Conservation (phyloP, 768 basidiomycete species). For the Tephrocybe rancida region DNA sequence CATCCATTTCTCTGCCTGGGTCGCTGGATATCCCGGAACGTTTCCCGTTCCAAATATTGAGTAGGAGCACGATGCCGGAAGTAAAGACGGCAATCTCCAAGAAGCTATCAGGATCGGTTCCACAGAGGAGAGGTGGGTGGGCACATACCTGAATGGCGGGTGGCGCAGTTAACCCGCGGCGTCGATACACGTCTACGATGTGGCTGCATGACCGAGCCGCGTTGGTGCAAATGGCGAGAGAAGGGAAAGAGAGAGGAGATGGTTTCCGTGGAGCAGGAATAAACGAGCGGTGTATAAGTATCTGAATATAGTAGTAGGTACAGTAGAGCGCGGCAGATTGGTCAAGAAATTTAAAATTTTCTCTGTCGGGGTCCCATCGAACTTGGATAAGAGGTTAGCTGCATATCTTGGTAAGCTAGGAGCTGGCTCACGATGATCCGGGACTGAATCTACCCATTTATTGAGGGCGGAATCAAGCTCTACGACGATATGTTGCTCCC, state of each 20-base stretch:
- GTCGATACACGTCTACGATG: constrained; percentile 63
- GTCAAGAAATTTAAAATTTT: constrained; percentile 47
- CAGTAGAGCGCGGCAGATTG: constrained; percentile 63
- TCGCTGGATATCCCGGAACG: constrained; percentile 50
- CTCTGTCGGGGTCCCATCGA: constrained; percentile 55
- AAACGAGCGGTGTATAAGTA: constrained; percentile 79
- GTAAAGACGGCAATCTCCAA: constrained; percentile 43
- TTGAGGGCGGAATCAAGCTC: constrained; percentile 75
- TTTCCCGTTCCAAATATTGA: constrained; percentile 70
- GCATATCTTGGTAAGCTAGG: not conserved
- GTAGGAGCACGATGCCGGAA: constrained; percentile 57
- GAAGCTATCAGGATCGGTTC: not conserved
- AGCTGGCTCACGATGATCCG: constrained; percentile 51
- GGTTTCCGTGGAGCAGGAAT: constrained; percentile 61
- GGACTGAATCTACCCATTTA: constrained; percentile 69
- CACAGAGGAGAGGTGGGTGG: constrained; percentile 2
- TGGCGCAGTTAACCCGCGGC: constrained; percentile 29
- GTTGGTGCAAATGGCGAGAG: constrained; percentile 75
- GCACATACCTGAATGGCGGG: constrained; percentile 38
- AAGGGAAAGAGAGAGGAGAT: constrained; percentile 56
- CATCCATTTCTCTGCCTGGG: constrained; percentile 57
- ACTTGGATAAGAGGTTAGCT: constrained; percentile 29
- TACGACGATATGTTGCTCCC: constrained; percentile 71
- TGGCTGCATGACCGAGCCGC: constrained; percentile 84
- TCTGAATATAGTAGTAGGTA: constrained; percentile 61